Evolutionary conservation across 345 rosid genomes (phyloP).

Genomic region (Gossypium rotundifolium): DNA sequence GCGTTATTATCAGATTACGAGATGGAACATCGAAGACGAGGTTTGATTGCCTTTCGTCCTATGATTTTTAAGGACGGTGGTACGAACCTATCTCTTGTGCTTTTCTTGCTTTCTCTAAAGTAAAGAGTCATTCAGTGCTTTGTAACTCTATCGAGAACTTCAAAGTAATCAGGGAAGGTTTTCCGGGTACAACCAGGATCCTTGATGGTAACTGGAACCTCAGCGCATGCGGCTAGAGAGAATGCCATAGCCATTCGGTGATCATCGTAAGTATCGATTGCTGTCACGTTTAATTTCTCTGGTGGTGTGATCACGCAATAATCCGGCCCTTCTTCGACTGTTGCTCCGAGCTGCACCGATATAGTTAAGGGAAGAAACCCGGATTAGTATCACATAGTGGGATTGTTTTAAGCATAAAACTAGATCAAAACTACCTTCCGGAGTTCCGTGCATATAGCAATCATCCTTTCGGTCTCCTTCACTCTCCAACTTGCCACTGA

Average conservation of each 20-base stretch:
- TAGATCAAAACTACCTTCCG: conserved; percentile 47
- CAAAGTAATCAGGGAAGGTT: conserved; percentile 94
- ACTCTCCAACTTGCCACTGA: conserved; percentile 99
- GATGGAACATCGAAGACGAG: neutral
- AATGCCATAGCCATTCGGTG: conserved; percentile 99
- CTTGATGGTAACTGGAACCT: conserved; percentile 82
- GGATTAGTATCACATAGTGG: neutral
- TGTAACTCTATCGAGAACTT: conserved; percentile 67
- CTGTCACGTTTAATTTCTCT: conserved; percentile 57
- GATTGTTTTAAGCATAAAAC: neutral
- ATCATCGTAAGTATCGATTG: conserved; percentile 92
- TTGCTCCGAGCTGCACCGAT: conserved; percentile 79
- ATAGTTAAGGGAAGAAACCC: neutral
- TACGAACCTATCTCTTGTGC: neutral
- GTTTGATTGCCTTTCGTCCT: neutral
- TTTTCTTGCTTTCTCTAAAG: neutral
- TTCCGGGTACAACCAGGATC: conserved; percentile 94
- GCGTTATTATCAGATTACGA: neutral
- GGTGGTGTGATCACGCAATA: conserved; percentile 95
- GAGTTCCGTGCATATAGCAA: conserved; percentile 93
- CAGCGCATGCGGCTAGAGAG: conserved; percentile 92
- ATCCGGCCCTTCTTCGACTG: conserved; percentile 96
- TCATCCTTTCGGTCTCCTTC: conserved; percentile 95
- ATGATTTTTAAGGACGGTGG: neutral
- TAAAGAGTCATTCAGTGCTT: conserved; percentile 2